phyloP scores from a whole-genome alignment of 805 yeast genomes.

The Wickerhamiella hasegawae region DNA sequence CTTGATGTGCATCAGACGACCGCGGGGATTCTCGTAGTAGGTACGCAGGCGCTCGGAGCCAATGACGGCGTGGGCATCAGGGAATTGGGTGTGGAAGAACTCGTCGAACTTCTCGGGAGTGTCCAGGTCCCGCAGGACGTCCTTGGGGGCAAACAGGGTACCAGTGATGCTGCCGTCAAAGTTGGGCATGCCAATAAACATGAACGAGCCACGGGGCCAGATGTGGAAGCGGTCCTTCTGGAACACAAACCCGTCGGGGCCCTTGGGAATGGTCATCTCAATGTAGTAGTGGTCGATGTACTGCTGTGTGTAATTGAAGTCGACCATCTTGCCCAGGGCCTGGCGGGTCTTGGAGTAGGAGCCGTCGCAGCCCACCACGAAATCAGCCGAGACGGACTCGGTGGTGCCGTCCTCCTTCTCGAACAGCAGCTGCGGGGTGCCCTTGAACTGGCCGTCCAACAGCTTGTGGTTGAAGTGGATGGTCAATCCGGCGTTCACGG shows the following conservation, averaged over 20 bases:
- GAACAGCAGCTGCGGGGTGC: conserved; percentile 14
- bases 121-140: conserved; percentile 34
- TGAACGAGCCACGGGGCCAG: conserved; percentile 78
- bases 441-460: conserved; percentile 11
- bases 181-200: conserved; percentile 85
- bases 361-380: conserved; percentile 76
- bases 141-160: conserved; percentile 76
- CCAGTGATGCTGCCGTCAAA: conserved; percentile 75
- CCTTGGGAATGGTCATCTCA: conserved; percentile 57
- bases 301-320: conserved; percentile 60
- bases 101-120: conserved; percentile 28
- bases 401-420: conserved; percentile 7
- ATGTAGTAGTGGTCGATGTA: conserved; percentile 73
- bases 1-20: conserved; percentile 58
- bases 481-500: conserved; percentile 32
- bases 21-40: conserved; percentile 52
- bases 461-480: conserved; percentile 44
- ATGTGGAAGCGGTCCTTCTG: conserved; percentile 73
- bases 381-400: conserved; percentile 27
- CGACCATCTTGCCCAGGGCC: conserved; percentile 45
- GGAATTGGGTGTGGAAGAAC: conserved; percentile 48
- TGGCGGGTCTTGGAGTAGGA: conserved; percentile 58
- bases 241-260: conserved; percentile 28
- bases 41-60: conserved; percentile 38
- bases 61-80: conserved; percentile 57